A percentile compares a stretch with the other conserved stretches of the same genome.
Evolutionary conservation across 2,329 filamentous ascomycete genomes (phyloP).

Genomic region (Monilinia polystroma): DNA sequence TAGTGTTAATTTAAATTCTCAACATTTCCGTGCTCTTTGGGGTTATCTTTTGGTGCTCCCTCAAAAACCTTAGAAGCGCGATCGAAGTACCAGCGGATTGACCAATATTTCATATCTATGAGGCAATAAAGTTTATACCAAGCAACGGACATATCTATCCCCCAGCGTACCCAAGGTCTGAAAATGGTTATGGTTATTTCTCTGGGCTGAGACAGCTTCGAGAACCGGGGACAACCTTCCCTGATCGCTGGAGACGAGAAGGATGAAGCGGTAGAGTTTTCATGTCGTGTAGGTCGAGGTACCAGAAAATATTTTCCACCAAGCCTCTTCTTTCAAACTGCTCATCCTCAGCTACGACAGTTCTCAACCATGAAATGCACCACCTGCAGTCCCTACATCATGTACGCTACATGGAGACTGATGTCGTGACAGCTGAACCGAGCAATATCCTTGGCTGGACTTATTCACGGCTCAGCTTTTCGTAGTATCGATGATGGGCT

Average conservation of each 20-base stretch:
- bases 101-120: neutral
- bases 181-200: neutral
- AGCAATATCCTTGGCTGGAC: neutral
- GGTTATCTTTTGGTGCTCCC: neutral
- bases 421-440: conserved; percentile 1
- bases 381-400: conserved; percentile 9
- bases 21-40: neutral
- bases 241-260: conserved; percentile 12
- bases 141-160: neutral
- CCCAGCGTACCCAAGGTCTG: neutral
- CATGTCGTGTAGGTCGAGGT: neutral
- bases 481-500: conserved; percentile 18
- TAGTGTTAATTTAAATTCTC: neutral
- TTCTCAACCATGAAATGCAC: conserved; percentile 1
- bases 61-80: neutral
- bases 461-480: conserved; percentile 5
- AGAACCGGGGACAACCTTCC: neutral
- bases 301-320: neutral
- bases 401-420: neutral
- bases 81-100: neutral
- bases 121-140: neutral
- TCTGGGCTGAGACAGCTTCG: neutral
- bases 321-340: neutral
- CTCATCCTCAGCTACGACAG: neutral
- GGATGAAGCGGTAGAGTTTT: neutral